A percentile compares a stretch with the other conserved stretches of the same genome.
These are phyloP conservation scores for Neoboletus magnificus DNA, from an alignment of 768 basidiomycete genomes.

Conservation along the genomic window DNA sequence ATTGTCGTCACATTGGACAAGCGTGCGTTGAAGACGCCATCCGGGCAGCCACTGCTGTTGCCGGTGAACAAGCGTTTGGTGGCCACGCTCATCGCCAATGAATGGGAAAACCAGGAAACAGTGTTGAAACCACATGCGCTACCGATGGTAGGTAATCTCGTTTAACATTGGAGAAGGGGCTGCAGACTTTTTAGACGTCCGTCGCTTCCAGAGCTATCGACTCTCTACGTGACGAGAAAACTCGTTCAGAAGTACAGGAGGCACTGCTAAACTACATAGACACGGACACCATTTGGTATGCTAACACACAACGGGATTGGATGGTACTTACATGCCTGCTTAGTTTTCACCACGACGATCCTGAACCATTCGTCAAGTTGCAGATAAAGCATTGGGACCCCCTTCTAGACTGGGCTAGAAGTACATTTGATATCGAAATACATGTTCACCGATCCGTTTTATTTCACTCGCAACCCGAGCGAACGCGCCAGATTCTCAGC, in stretches of 20 bases:
- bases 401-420: slow-evolving; percentile 71
- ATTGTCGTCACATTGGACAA: slow-evolving; percentile 74
- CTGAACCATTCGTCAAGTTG: slow-evolving; percentile 68
- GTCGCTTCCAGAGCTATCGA: slow-evolving; percentile 89
- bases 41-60: slow-evolving; percentile 69
- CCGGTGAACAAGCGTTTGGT: slow-evolving; percentile 68
- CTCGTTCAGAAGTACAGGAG: slow-evolving; percentile 59
- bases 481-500: slow-evolving; percentile 59
- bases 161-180: background rate
- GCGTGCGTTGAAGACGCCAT: slow-evolving; percentile 84
- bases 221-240: slow-evolving; percentile 53
- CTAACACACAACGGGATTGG: background rate
- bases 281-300: slow-evolving; percentile 90
- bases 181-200: slow-evolving; percentile 63
- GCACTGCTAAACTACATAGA: slow-evolving; percentile 82
- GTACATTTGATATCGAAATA: slow-evolving; percentile 65
- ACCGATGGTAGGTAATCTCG: slow-evolving; percentile 64
- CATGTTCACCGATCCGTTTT: slow-evolving; percentile 69
- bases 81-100: slow-evolving; percentile 84
- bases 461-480: slow-evolving; percentile 62
- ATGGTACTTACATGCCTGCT: background rate
- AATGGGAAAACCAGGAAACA: slow-evolving; percentile 93
- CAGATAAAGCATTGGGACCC: slow-evolving; percentile 89
- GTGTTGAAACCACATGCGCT: slow-evolving; percentile 86
- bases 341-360: slow-evolving; percentile 83